phyloP scores from a whole-genome alignment of 179 eudicot genomes.

The Pouteria campechiana region DNA sequence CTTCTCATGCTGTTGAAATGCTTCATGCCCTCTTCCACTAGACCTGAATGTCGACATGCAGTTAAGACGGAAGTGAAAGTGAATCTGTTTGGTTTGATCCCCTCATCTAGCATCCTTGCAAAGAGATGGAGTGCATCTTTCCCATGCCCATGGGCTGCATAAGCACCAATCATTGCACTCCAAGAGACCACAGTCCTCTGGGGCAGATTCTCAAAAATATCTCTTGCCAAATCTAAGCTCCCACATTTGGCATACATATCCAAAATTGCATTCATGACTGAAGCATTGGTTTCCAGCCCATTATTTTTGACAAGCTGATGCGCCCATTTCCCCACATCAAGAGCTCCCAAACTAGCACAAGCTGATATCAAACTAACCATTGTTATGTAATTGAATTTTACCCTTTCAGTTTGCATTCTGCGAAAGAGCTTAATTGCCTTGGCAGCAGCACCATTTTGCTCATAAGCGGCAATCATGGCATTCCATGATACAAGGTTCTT shows the following conservation, averaged over 20 bases:
- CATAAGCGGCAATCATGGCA: constrained; percentile 23
- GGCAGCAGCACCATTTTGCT: constrained; percentile 7
- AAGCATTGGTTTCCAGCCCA: constrained; percentile 14
- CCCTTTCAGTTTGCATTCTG: constrained; percentile 15
- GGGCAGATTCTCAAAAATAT: constrained; percentile 10
- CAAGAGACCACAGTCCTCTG: constrained; percentile 19
- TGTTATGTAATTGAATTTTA: constrained; percentile 17
- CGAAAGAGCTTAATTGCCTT: constrained; percentile 14
- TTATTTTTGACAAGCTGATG: constrained; percentile 12
- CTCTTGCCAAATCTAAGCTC: constrained; percentile 7
- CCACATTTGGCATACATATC: constrained; percentile 18
- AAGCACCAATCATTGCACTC: constrained; percentile 18
- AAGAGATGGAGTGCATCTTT: constrained; percentile 12
- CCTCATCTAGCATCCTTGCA: constrained; percentile 13
- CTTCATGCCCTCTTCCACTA: constrained; percentile 16
- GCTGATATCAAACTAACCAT: constrained; percentile 23
- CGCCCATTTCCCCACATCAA: constrained; percentile 14
- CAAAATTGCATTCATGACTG: constrained; percentile 8
- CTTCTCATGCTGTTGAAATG: constrained; percentile 17
- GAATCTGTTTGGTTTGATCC: constrained; percentile 12
- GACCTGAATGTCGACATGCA: constrained; percentile 25
- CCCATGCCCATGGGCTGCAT: constrained; percentile 20
- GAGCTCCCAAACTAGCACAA: constrained; percentile 20
- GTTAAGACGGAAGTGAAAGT: constrained; percentile 21
- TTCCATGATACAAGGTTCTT: constrained; percentile 23